Evolutionary conservation across 352 stramenopile genomes (phyloP).

Genomic region (Phytophthora hybrid): DNA sequence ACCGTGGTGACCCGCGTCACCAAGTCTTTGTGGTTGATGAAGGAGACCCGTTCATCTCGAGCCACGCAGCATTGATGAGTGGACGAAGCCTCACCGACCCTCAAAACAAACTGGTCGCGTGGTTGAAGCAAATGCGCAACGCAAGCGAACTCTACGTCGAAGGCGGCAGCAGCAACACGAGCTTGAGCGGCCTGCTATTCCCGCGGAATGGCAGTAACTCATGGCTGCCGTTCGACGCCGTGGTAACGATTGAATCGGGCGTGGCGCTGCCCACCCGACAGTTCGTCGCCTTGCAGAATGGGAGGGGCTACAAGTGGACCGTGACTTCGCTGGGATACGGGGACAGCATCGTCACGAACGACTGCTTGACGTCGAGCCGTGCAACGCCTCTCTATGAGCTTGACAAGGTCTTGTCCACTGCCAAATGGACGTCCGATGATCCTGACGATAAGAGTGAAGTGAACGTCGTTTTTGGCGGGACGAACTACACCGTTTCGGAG

Average conservation of each 20-base stretch:
- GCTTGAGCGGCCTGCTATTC: slow-evolving; percentile 30
- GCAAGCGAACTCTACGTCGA: slow-evolving; percentile 33
- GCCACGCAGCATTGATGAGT: slow-evolving; percentile 17
- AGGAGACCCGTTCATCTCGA: slow-evolving; percentile 5
- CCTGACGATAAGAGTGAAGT: slow-evolving; percentile 14
- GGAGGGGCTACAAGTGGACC: slow-evolving; percentile 39
- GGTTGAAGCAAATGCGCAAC: slow-evolving; percentile 29
- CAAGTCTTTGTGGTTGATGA: slow-evolving; percentile 5
- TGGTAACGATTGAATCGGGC: slow-evolving; percentile 23
- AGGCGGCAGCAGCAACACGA: slow-evolving; percentile 29
- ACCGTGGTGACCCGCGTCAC: slow-evolving; percentile 12
- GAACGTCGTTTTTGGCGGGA: slow-evolving; percentile 20
- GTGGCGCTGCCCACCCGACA: slow-evolving; percentile 20
- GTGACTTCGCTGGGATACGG: slow-evolving; percentile 21
- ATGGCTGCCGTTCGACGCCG: slow-evolving; percentile 27
- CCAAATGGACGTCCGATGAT: slow-evolving; percentile 25
- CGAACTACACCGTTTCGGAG: slow-evolving; percentile 29
- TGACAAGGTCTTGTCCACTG: slow-evolving; percentile 20
- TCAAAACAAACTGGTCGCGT: slow-evolving; percentile 27
- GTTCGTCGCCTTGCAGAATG: slow-evolving; percentile 29
- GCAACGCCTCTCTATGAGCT: slow-evolving; percentile 15
- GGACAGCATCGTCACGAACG: slow-evolving; percentile 25
- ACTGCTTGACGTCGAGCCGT: slow-evolving; percentile 27
- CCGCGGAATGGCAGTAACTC: slow-evolving; percentile 20
- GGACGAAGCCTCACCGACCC: slow-evolving; percentile 16